Conservation (phyloP, 1,284 basidiomycete species). For the Hymenochaete sp. region DNA sequence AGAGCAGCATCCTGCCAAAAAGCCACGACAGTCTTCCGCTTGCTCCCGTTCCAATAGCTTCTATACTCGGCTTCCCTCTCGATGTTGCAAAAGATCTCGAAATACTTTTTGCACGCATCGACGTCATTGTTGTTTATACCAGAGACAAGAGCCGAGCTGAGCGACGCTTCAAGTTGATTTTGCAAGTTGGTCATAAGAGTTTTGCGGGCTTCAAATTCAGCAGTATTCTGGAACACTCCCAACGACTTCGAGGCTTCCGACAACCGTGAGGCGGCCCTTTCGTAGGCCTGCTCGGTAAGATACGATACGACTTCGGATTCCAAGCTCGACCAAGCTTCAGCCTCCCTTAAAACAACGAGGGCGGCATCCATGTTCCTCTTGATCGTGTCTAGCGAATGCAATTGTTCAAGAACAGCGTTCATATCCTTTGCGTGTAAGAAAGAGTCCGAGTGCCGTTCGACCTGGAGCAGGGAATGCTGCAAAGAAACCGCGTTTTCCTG, state of each 20-base stretch:
- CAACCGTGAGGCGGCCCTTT: constrained; percentile 81
- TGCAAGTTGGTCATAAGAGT: constrained; percentile 82
- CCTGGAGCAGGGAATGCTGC: constrained; percentile 50
- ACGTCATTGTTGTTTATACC: constrained; percentile 74
- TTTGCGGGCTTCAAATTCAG: constrained; percentile 79
- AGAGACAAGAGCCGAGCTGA: constrained; percentile 78
- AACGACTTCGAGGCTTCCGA: constrained; percentile 82
- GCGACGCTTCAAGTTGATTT: constrained; percentile 85
- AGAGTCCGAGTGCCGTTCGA: constrained; percentile 42
- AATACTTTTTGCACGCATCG: constrained; percentile 66
- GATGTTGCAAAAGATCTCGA: constrained; percentile 81
- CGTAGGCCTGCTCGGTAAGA: constrained; percentile 68
- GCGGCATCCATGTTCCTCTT: constrained; percentile 82
- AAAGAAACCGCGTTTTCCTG: constrained; percentile 78
- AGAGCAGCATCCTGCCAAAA: constrained; percentile 58
- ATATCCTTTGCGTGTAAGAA: constrained; percentile 44
- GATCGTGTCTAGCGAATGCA: constrained; percentile 73
- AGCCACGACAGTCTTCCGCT: constrained; percentile 53
- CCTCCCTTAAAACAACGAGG: constrained; percentile 79
- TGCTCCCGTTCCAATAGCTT: constrained; percentile 85
- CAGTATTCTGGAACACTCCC: constrained; percentile 83
- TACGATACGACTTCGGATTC: constrained; percentile 84
- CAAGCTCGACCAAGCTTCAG: constrained; percentile 89
- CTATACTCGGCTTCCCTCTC: constrained; percentile 86
- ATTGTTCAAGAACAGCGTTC: constrained; percentile 55